Conservation (phyloP, 164 flowering plant species). For the Echeveria elegans region DNA sequence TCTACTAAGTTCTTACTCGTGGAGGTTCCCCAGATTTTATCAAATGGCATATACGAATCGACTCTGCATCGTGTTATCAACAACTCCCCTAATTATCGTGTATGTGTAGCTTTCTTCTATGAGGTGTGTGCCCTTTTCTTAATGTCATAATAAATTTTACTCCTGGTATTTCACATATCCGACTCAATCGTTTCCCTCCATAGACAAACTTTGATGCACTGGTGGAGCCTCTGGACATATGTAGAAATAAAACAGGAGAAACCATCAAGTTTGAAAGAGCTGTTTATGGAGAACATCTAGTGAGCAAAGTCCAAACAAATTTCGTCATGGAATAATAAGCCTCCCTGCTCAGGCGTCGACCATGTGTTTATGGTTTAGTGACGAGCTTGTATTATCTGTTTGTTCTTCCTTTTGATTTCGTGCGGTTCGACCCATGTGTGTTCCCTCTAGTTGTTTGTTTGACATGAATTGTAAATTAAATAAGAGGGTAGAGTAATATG, state of each 20-base stretch:
- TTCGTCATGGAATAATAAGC: slow-evolving; percentile 28
- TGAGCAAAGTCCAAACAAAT: slow-evolving; percentile 63
- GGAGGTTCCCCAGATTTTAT: slow-evolving; percentile 42
- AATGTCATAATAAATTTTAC: neutral
- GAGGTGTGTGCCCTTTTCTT: slow-evolving; percentile 41
- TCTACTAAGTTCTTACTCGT: neutral
- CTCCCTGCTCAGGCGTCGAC: neutral
- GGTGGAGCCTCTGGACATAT: slow-evolving; percentile 67
- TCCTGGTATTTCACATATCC: neutral
- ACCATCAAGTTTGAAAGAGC: slow-evolving; percentile 41
- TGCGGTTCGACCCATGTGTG: no score
- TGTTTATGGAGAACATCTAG: slow-evolving; percentile 80
- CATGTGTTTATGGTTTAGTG: neutral
- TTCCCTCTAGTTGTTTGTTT: no score
- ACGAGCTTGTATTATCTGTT: no score
- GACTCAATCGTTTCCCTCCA: slow-evolving; percentile 12
- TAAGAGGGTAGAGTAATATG: no score
- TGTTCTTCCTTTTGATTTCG: no score
- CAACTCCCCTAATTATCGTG: slow-evolving; percentile 50
- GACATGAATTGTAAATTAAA: no score
- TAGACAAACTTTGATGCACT: slow-evolving; percentile 77
- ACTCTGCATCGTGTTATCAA: slow-evolving; percentile 79
- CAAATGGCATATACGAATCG: slow-evolving; percentile 81
- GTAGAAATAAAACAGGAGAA: slow-evolving; percentile 50
- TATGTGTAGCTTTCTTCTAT: slow-evolving; percentile 77